Evolutionary conservation across 768 basidiomycete species (phyloP), one percentile per base, ranked within the genome.

Genomic region (Russula sp.): DNA sequence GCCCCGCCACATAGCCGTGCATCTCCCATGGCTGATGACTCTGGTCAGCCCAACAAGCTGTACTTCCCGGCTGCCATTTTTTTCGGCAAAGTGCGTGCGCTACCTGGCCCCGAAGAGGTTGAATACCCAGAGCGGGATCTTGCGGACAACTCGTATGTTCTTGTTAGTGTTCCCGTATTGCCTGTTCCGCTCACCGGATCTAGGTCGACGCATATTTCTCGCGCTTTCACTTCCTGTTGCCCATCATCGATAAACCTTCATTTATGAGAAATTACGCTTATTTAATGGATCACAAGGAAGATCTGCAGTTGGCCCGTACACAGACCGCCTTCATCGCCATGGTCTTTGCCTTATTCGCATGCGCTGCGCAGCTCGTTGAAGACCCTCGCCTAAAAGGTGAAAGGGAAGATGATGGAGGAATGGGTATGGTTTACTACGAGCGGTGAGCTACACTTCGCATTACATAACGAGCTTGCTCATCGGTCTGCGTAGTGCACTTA

Each of bases 381-480:
- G 92, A 93, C 72, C 77, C 83, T 26, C 85, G 91, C 56, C 74
- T 92, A 55, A 78, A 77, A 59, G 81, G 80, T 38, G 84, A 84
- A 59, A 80, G 80, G 48, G 75, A 77, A 20, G 89, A 90, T 67
- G 89, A 89, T 65, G 91, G 88, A 53, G 92, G 91, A 22, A 88
- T 92, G 83, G 92, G 90, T 32, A 90, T 92, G 91, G 80, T 90
- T 18, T 94, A 86, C 74, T 92, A 92, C 73, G 92, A 94, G 78
- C 86, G 90, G 89, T 92, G 75, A 40, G 84, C 72, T 20, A 30
- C 64, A 59, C 51, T 44, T 44, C 61, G 14, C 34, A 49, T 26
- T n/a, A 32, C 5, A 52, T 40, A 24, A 14, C 16, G 11, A 26
- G 34, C 38, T 52, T 54, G 30, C 57, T 63, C 11, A 59, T 50